phyloP scores from a whole-genome alignment of 306 rosid genomes.

The Citrullus amarus region DNA sequence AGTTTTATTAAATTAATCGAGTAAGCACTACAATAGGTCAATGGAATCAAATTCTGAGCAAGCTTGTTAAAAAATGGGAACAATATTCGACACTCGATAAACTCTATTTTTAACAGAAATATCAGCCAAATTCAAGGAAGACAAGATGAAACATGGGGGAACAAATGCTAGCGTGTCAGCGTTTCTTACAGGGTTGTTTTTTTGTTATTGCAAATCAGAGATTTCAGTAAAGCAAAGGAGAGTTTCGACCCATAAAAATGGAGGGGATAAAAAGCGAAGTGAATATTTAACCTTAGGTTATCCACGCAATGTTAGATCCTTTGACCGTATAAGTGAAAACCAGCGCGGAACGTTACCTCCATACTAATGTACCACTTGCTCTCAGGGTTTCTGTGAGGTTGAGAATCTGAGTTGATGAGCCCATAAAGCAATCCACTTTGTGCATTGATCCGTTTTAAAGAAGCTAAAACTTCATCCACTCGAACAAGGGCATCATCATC shows the following conservation, averaged over 20 bases:
- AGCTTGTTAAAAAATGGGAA: not conserved
- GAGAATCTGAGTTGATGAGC: slow-evolving; percentile 79
- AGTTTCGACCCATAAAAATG: not conserved
- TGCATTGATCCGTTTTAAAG: slow-evolving; percentile 45
- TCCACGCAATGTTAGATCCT: not conserved
- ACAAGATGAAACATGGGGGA: not conserved
- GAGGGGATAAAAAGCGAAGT: not conserved
- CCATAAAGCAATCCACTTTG: slow-evolving; percentile 69
- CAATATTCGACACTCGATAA: not conserved
- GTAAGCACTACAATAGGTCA: not conserved
- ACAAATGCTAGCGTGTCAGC: not conserved
- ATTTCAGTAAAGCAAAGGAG: not conserved
- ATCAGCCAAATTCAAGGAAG: not conserved
- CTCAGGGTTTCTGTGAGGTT: slow-evolving; percentile 71
- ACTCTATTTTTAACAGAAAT: too few species aligned
- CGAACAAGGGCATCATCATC: slow-evolving; percentile 98
- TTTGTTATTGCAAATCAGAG: not conserved
- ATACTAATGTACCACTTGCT: slow-evolving; percentile 94
- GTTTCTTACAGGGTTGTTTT: not conserved
- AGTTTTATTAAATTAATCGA: not conserved
- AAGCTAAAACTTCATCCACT: slow-evolving; percentile 71
- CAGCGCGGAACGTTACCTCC: slow-evolving; percentile 38
- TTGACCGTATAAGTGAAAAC: not conserved
- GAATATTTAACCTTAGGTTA: not conserved
- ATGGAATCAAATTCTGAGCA: not conserved